These are phyloP conservation scores for Polytrichum formosum DNA, from an alignment of 225 moss, liverwort and hornwort species.

Conservation along the genomic window DNA sequence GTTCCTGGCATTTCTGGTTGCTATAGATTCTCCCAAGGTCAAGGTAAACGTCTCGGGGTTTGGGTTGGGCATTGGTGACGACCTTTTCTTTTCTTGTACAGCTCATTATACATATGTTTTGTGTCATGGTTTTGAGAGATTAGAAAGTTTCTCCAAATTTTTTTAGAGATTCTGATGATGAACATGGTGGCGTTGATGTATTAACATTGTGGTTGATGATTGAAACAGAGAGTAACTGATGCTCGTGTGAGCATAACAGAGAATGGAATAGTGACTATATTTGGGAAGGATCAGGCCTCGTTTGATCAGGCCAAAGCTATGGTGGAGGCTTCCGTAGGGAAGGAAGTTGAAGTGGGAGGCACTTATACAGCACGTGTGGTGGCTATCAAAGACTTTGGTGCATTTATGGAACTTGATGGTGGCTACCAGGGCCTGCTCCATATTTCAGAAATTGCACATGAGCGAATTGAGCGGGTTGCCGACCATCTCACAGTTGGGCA, in stretches of 20 bases:
- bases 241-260: slow-evolving; percentile 43
- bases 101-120: too few species aligned
- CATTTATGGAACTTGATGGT: slow-evolving; percentile 88
- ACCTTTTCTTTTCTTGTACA: too few species aligned
- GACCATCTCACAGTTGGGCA: slow-evolving; percentile 81
- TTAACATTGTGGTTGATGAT: slow-evolving; percentile 2
- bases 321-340: slow-evolving; percentile 90
- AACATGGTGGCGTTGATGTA: too few species aligned
- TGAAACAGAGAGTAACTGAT: slow-evolving; percentile 40
- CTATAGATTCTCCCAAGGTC: too few species aligned
- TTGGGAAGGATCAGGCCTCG: slow-evolving; percentile 73
- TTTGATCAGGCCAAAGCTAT: slow-evolving; percentile 76
- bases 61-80: too few species aligned
- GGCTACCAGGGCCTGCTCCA: slow-evolving; percentile 95
- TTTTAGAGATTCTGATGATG: too few species aligned
- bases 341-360: slow-evolving; percentile 92
- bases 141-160: too few species aligned
- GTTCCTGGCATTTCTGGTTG: too few species aligned
- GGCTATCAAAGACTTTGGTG: slow-evolving; percentile 95
- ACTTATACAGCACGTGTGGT: slow-evolving; percentile 75
- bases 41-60: too few species aligned
- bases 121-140: too few species aligned
- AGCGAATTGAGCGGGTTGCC: slow-evolving; percentile 66
- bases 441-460: slow-evolving; percentile 91
- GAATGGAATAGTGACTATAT: slow-evolving; percentile 87